Base-by-base conservation (phyloP, 2,329 filamentous ascomycete genomes). In the Colletotrichum musae region DNA sequence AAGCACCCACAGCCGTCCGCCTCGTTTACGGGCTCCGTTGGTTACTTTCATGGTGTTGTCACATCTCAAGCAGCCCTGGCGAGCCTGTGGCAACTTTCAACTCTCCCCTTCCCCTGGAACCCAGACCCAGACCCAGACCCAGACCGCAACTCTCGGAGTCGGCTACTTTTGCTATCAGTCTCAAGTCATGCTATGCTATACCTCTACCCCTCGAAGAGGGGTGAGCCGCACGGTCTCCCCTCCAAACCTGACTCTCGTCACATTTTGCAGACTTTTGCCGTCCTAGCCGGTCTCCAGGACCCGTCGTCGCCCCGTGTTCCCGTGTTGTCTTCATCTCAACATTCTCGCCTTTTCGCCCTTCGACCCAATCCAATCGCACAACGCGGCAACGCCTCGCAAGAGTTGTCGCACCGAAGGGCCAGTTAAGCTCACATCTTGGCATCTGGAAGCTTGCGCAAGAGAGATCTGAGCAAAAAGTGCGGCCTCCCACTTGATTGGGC, bases 381-480 rank as follows among this genome's bases (percentile, higher is more conserved):
- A 24, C 21, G 28, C 43, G 47, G 56, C 61, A 57, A 66, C 41
- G 47, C 24, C 26, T 66, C 56, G 66, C 56, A 56, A 54, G 51
- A 66, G 12, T 66, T 60, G 62, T 52, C 56, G 54, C 62, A 47
- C 50, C 51, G 18, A 26, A 50, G 36, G 58, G 56, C 32, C 18
- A 60, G 54, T 48, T 65, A 65, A 69, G 66, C 61, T 69, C 50
- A 62, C 61, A 59, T 66, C 62, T 66, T 66, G 66, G 66, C 66
- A 69, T 69, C 66, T 51, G 56, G 56, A 65, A 59, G 51, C 54
- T 26, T 45, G 61, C 43, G 26, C 54, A 26, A 24, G 50, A 24
- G 50, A 41, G 54, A 58, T 66, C 66, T 52, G 62, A 66, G 62
- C 61, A 43, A 50, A 58, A 28, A n/a, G 39, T 45, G 43, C 1